phyloP scores from a whole-genome alignment of 495 filamentous ascomycete species.

The Penicillium salamii region DNA sequence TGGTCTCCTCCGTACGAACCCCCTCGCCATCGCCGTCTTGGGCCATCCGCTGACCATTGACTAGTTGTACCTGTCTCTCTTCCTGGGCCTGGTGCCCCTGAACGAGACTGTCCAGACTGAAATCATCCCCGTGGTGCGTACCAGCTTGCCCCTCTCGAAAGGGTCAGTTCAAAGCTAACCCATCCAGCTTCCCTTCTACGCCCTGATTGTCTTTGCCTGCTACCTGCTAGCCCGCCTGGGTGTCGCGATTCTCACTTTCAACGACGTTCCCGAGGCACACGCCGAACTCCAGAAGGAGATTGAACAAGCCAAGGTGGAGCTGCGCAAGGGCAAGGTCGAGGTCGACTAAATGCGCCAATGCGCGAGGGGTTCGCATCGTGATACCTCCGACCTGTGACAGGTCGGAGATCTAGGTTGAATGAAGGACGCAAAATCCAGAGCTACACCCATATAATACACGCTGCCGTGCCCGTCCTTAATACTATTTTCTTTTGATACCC shows the following conservation, averaged over 20 bases:
- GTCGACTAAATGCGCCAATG: constrained; percentile 38
- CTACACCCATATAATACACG: constrained; percentile 4
- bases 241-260: constrained; percentile 90
- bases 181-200: constrained; percentile 83
- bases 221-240: constrained; percentile 91
- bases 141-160: too few relatives aligned
- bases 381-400: too few relatives aligned
- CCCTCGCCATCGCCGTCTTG: constrained; percentile 5
- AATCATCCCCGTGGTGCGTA: constrained; percentile 53
- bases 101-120: constrained; percentile 59
- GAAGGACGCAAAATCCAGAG: neutral
- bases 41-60: constrained; percentile 8
- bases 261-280: constrained; percentile 90
- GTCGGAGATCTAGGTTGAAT: too few relatives aligned
- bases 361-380: too few relatives aligned
- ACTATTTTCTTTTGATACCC: constrained; percentile 24
- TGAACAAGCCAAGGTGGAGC: constrained; percentile 47
- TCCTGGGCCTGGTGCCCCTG: constrained; percentile 80
- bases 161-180: neutral
- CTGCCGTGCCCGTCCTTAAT: constrained; percentile 11
- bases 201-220: constrained; percentile 85
- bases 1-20: constrained; percentile 75
- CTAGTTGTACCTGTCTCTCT: constrained; percentile 85
- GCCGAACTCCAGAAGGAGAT: constrained; percentile 76
- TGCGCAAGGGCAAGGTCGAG: constrained; percentile 48